Evolutionary conservation across 2,329 filamentous ascomycete species (phyloP), one percentile per base, ranked within the genome.

Genomic region (Monilinia laxa): DNA sequence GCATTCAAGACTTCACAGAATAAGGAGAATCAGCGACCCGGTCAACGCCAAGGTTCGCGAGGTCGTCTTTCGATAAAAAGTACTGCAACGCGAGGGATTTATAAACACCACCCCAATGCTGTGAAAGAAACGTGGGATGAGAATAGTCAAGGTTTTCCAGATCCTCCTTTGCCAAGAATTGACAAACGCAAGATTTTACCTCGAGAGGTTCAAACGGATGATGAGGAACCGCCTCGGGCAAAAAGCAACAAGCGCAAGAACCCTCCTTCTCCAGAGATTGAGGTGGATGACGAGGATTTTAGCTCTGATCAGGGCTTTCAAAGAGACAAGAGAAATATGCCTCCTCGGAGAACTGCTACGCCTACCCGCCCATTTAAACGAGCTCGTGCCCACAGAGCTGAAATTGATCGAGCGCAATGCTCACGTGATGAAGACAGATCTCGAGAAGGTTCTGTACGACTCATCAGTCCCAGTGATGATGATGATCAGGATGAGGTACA

Each of bases 1-100:
- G 42, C 31, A n/a, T 66, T 58, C 20, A 66, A 28, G 12, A 64
- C 67, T 25, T 72, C 75, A 20, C 72, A 71, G 52, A 75, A 76
- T 25, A 76, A 76, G 65, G 75, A 76, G 56, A 76, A 76, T 35
- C 67, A 67, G 38, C 69, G 18, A 16, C 58, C 58, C 38, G 57
- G 52, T 11, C 31, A 53, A 25, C n/a, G 18, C 12, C 54, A 38
- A 23, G 45, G 7, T 23, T 51, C 45, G 6, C 28, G 7, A 51
- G 58, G 12, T 25, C 28, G n/a, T 23, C 31, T n/a, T 16, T 38
- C 28, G 20, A 38, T 3, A 47, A 35, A 11, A 12, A 18, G 45
- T 23, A 47, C 42, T 23, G 23, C 38, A 31, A 14, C 4, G n/a
- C 31, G 58, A 38, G 31, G 14, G 3, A 38, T 51, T 9, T 62